Base-by-base conservation (phyloP, 805 yeast species). In the Saccharomyces mikatae region DNA sequence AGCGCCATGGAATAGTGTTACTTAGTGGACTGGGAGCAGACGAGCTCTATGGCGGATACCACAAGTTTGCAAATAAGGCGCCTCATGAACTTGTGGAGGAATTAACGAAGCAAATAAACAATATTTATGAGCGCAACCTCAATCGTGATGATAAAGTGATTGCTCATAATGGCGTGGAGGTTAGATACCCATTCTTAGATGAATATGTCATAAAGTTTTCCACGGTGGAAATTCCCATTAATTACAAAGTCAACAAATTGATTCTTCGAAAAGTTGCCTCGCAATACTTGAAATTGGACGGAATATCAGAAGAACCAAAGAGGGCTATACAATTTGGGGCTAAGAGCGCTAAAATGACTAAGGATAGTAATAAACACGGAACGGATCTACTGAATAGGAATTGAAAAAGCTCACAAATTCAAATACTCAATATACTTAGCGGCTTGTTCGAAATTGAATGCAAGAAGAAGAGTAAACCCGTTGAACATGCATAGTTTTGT, bases 321-420 rank as follows among this genome's bases (percentile, higher is more conserved):
- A 76, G 99, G 49, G 99, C 99, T 0, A 90, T 94, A 56, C 99
- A 94, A 66, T 94, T 94, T 69, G 99, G 99, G 0, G 88, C 98
- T 0, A 84, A 87, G 58, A 86, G 96, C 65, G 99, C 99, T 1
- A 95, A 92, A 69, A 82, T 94, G 85, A 76, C 82, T 2, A 92
- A 92, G 1, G 80, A 86, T 47, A 85, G 91, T 3, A 86, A 82
- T 60, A 75, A 80, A 46, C 86, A 83, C 62, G 98, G 98, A 0
- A 86, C 91, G 0, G 94, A 86, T 62, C 62, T 70, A 52, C 53
- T 74, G 13, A 29, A 56, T 57, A 10, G 21, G 29, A 49, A 14
- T n/a, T 6, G 24, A 8, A 21, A 27, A 27, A 28, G 22, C 3
- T 26, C 48, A 46, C 22, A 46, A 51, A 52, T 63, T 66, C 58